Evolutionary conservation across 2,329 filamentous ascomycete genomes (phyloP).

Genomic region (Paraconiothyrium sp.): DNA sequence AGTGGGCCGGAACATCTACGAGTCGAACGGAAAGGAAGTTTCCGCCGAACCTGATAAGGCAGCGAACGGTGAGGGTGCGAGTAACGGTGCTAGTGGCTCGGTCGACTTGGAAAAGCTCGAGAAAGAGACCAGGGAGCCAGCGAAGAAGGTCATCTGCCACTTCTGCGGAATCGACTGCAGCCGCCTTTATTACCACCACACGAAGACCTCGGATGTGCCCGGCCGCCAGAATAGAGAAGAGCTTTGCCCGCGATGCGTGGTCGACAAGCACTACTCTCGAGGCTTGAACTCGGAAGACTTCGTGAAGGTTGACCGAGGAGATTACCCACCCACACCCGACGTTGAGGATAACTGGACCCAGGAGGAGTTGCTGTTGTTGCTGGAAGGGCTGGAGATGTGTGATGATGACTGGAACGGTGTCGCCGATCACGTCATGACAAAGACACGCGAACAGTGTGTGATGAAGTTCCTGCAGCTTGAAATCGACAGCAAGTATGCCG

Average conservation of each 20-base stretch:
- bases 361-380: constrained; percentile 83
- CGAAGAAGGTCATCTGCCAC: constrained; percentile 79
- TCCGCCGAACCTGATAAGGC: constrained; percentile 69
- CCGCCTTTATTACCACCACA: constrained; percentile 73
- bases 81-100: constrained; percentile 70
- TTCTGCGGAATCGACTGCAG: constrained; percentile 93
- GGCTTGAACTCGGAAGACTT: constrained; percentile 84
- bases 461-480: constrained; percentile 95
- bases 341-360: constrained; percentile 91
- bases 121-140: constrained; percentile 68
- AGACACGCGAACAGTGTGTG: constrained; percentile 94
- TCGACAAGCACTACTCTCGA: constrained; percentile 82
- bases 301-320: constrained; percentile 87
- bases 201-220: constrained; percentile 64
- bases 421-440: constrained; percentile 88
- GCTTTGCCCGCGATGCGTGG: constrained; percentile 88
- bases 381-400: constrained; percentile 91
- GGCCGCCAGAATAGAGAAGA: constrained; percentile 76
- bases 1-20: constrained; percentile 93
- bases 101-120: constrained; percentile 72
- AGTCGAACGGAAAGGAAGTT: constrained; percentile 87
- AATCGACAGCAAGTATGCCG: constrained; percentile 96
- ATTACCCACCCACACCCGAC: constrained; percentile 79
- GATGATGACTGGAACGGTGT: constrained; percentile 97
- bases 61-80: constrained; percentile 68